These are phyloP conservation scores for Zymoseptoria pseudotritici DNA, from an alignment of 2,329 filamentous ascomycete species.

Conservation along the genomic window DNA sequence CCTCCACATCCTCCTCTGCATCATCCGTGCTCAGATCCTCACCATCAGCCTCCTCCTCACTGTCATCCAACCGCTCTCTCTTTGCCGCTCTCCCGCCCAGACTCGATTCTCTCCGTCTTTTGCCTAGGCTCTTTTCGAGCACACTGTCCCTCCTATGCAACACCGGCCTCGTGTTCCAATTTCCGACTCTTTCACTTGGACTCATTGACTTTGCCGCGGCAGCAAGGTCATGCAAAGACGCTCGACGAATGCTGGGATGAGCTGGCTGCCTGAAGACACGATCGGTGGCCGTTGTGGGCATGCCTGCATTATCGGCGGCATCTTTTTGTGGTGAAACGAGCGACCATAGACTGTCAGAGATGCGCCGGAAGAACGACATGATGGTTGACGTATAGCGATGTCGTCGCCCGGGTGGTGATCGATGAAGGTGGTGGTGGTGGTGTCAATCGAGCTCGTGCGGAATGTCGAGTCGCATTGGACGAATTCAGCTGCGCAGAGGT, in stretches of 20 bases:
- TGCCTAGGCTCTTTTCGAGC: background rate
- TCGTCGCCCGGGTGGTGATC: background rate
- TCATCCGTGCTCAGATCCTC: background rate
- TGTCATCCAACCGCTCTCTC: background rate
- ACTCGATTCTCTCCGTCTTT: background rate
- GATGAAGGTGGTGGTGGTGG: background rate
- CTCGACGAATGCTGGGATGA: conserved; percentile 1
- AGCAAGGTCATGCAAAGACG: conserved; percentile 13
- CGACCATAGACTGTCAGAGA: conserved; percentile 35
- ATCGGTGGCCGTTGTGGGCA: conserved; percentile 10
- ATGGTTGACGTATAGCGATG: background rate
- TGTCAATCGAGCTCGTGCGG: background rate
- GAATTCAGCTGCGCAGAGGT: background rate
- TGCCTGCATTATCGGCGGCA: conserved; percentile 27
- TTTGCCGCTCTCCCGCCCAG: background rate
- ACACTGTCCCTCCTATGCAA: background rate
- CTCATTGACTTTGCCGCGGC: conserved; percentile 27
- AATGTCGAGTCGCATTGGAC: background rate
- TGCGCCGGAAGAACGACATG: conserved; percentile 22
- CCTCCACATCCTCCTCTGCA: background rate
- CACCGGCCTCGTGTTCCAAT: conserved; percentile 14
- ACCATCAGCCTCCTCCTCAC: background rate
- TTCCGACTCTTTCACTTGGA: conserved; percentile 23
- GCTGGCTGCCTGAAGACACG: conserved; percentile 29
- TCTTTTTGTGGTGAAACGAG: conserved; percentile 37